Conservation (phyloP, 148 eudicot species). For the Vaccinium corymbosum region DNA sequence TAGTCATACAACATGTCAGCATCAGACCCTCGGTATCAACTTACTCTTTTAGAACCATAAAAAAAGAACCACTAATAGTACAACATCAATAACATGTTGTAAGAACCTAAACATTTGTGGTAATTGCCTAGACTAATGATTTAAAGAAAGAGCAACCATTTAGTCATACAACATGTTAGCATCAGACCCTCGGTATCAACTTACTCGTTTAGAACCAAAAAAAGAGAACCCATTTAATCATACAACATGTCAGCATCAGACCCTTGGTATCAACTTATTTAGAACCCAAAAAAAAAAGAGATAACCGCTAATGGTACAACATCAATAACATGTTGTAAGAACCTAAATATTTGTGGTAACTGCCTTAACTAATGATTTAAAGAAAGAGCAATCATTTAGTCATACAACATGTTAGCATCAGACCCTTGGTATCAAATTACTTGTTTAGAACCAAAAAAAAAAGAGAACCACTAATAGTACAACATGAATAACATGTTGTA, state of each 20-base stretch:
- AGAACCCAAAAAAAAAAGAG: neutral
- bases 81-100: neutral
- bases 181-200: neutral
- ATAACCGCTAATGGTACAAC: neutral
- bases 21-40: neutral
- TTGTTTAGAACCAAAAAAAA: neutral
- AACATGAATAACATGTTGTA: neutral
- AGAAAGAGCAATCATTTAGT: neutral
- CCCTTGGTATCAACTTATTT: neutral
- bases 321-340: neutral
- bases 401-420: neutral
- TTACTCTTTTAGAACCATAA: neutral
- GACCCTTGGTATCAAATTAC: neutral
- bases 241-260: neutral
- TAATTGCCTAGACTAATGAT: neutral
- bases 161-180: neutral
- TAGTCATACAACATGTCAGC: neutral
- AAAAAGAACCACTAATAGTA: neutral
- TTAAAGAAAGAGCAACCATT: neutral
- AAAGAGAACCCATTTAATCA: neutral
- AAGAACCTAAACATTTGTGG: neutral
- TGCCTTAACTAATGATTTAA: neutral
- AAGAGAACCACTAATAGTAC: neutral
- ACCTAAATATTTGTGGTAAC: neutral
- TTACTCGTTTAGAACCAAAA: neutral